phyloP scores from a whole-genome alignment of 805 yeast genomes.

The Saccharomycopsis fermentans region DNA sequence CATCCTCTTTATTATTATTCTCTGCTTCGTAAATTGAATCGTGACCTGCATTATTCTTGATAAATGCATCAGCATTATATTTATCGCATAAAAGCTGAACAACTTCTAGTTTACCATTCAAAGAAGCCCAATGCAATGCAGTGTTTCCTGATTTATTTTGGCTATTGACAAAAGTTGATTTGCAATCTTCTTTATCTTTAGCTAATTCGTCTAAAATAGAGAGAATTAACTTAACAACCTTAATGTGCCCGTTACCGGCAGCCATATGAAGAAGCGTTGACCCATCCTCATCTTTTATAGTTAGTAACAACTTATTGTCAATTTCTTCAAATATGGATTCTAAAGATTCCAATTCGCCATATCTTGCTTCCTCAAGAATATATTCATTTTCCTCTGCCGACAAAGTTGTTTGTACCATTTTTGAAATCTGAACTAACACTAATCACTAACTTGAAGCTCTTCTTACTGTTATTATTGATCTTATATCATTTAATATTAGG shows the following conservation, averaged over 20 bases:
- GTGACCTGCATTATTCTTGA: conserved; percentile 64
- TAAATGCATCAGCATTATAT: conserved; percentile 71
- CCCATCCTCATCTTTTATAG: conserved; percentile 49
- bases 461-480: no score
- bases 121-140: conserved; percentile 92
- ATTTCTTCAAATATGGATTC: conserved; percentile 54
- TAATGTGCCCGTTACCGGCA: conserved; percentile 84
- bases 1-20: conserved; percentile 58
- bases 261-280: conserved; percentile 91
- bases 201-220: conserved; percentile 31
- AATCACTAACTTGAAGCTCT: no score
- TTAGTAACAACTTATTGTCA: conserved; percentile 33
- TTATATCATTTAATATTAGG: no score
- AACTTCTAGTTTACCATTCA: conserved; percentile 70
- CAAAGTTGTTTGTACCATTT: conserved; percentile 22
- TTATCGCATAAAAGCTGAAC: conserved; percentile 64
- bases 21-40: conserved; percentile 90
- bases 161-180: conserved; percentile 35
- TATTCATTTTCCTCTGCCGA: conserved; percentile 75
- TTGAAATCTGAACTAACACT: neutral
- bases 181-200: conserved; percentile 27
- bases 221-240: conserved; percentile 51
- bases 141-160: conserved; percentile 84
- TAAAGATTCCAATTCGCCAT: conserved; percentile 74
- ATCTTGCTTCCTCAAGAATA: conserved; percentile 74